A percentile compares a stretch with the other conserved stretches of the same genome.
Evolutionary conservation across 1,139 yeast genomes (phyloP).

Genomic region (Lodderomyces pseudojiufengensis): DNA sequence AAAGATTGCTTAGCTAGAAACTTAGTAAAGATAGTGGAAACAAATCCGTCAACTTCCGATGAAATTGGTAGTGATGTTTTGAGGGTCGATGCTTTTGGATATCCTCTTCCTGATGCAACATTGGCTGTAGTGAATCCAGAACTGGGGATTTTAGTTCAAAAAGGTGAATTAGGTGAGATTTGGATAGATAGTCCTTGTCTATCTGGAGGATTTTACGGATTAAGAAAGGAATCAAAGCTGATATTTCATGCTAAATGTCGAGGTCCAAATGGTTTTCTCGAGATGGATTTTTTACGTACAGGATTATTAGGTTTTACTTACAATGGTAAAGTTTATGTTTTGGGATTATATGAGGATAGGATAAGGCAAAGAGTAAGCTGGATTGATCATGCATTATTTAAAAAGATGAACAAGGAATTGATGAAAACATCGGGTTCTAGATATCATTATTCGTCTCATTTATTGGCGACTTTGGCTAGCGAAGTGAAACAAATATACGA

Average conservation of each 20-base stretch:
- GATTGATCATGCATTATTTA: conserved; percentile 49
- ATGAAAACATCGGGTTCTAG: conserved; percentile 41
- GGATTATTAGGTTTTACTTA: conserved; percentile 86
- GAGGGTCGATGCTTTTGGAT: conserved; percentile 89
- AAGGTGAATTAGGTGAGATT: conserved; percentile 88
- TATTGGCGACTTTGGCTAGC: conserved; percentile 75
- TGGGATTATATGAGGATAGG: conserved; percentile 90
- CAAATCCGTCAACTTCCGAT: conserved; percentile 53
- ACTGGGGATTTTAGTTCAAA: conserved; percentile 60
- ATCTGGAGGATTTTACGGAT: conserved; percentile 85
- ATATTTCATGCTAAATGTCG: conserved; percentile 81
- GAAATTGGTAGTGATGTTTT: conserved; percentile 50
- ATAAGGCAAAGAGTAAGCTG: conserved; percentile 71
- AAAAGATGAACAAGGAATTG: conserved; percentile 29
- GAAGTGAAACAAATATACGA: conserved; percentile 83
- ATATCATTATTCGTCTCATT: conserved; percentile 83
- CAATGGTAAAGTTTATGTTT: conserved; percentile 80
- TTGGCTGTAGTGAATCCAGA: conserved; percentile 95
- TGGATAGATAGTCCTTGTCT: conserved; percentile 93
- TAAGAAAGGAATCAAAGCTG: conserved; percentile 60
- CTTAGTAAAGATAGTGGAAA: conserved; percentile 65
- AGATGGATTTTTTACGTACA: conserved; percentile 81
- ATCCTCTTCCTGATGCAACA: conserved; percentile 90
- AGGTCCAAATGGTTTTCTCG: conserved; percentile 64
- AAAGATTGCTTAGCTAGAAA: conserved; percentile 79